These are phyloP conservation scores for Orbilia ellipsospora DNA, from an alignment of 2,329 filamentous ascomycete species.

Conservation along the genomic window DNA sequence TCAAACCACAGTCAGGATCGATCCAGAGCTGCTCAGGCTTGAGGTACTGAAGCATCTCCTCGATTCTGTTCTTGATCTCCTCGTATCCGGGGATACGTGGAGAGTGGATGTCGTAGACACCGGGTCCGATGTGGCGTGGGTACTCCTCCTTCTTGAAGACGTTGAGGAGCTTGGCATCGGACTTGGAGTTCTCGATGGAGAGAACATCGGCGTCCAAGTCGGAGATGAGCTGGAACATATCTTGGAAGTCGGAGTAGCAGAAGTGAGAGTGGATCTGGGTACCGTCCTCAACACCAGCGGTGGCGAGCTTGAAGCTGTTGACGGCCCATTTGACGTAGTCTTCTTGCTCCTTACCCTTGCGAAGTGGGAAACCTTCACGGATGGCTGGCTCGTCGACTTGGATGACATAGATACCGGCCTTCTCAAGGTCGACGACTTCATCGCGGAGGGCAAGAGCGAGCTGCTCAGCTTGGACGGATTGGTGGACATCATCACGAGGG, in stretches of 20 bases:
- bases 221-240: constrained; percentile 99
- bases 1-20: constrained; percentile 98
- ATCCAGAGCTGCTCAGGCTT: constrained; percentile 99
- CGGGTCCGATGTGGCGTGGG: constrained; percentile 96
- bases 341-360: constrained; percentile 91
- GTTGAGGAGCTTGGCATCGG: constrained; percentile 97
- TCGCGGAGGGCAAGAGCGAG: constrained; percentile 97
- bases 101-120: constrained; percentile 99
- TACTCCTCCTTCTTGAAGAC: constrained; percentile 98
- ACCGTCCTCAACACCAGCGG: constrained; percentile 89
- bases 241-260: constrained; percentile 99
- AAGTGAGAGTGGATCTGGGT: constrained; percentile 99
- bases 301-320: constrained; percentile 95
- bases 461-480: constrained; percentile 98
- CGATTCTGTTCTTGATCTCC: constrained; percentile 97
- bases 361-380: constrained; percentile 98
- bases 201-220: constrained; percentile 97
- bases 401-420: constrained; percentile 95
- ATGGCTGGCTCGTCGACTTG: constrained; percentile 99
- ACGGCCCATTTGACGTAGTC: constrained; percentile 98
- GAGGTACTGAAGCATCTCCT: constrained; percentile 97
- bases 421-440: constrained; percentile 97
- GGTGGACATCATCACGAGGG: constrained; percentile 99
- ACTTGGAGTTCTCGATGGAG: constrained; percentile 99
- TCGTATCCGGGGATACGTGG: constrained; percentile 95